Conservation (phyloP, 345 rosid species). For the Eucalyptus curtisii region DNA sequence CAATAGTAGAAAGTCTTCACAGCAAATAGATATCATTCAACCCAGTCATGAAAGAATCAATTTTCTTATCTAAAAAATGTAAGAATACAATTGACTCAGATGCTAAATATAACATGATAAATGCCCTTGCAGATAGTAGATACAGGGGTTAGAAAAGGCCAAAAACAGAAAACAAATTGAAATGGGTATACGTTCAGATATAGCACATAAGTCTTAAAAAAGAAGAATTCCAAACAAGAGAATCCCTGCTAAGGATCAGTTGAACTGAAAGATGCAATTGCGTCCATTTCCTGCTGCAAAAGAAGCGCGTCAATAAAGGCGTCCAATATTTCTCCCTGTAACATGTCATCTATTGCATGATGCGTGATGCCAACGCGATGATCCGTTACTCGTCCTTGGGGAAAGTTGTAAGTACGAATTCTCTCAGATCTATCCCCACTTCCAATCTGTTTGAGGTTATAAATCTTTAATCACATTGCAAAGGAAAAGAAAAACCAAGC, state of each 20-base stretch:
- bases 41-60: neutral
- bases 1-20: neutral
- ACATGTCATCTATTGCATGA: conserved; percentile 62
- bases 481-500: neutral
- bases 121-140: neutral
- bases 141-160: neutral
- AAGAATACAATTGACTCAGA: neutral
- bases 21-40: neutral
- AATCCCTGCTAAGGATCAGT: neutral
- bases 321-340: conserved; percentile 81
- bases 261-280: conserved; percentile 69
- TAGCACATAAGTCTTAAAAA: neutral
- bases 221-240: neutral
- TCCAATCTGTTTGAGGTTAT: conserved; percentile 50
- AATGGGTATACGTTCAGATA: neutral
- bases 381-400: conserved; percentile 87
- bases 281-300: conserved; percentile 93
- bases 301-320: conserved; percentile 79
- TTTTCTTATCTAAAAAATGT: neutral
- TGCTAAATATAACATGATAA: neutral
- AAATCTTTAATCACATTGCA: neutral
- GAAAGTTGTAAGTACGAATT: conserved; percentile 86
- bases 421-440: conserved; percentile 92
- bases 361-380: conserved; percentile 84
- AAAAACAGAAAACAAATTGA: neutral